Evolutionary conservation across 306 rosid genomes (phyloP).

Genomic region (Medicago ruthenica): DNA sequence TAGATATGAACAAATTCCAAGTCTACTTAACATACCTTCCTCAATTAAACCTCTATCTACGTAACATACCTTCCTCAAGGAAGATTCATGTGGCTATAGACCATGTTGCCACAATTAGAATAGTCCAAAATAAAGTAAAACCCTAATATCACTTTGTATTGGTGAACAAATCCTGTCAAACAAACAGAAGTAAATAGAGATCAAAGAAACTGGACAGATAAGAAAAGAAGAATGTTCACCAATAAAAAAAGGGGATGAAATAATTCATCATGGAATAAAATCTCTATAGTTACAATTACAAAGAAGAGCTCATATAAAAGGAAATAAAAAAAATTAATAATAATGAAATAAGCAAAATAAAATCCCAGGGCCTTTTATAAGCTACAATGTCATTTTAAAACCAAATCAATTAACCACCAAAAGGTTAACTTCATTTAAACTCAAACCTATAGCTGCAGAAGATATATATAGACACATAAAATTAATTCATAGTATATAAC

Average conservation of each 20-base stretch:
- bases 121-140: conserved; percentile 1
- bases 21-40: conserved; percentile 37
- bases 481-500: conserved; percentile 10
- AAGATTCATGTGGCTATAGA: conserved; percentile 21
- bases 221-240: not conserved
- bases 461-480: not conserved
- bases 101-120: not conserved
- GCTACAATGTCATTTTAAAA: conserved; percentile 35
- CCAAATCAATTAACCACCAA: conserved; percentile 24
- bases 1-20: conserved; percentile 45
- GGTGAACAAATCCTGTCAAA: not conserved
- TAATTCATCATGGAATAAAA: conserved; percentile 30
- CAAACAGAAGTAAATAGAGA: not conserved
- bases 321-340: not conserved
- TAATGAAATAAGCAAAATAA: conserved; percentile 32
- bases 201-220: not conserved
- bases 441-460: conserved; percentile 9
- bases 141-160: conserved; percentile 21
- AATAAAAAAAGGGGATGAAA: not conserved
- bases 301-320: conserved; percentile 35
- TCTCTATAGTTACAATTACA: conserved; percentile 50
- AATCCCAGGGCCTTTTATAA: conserved; percentile 21
- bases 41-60: conserved; percentile 31
- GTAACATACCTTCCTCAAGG: not conserved
- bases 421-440: conserved; percentile 33